These are phyloP conservation scores for Amanita muscaria DNA, from an alignment of 768 basidiomycete genomes.

Conservation along the genomic window DNA sequence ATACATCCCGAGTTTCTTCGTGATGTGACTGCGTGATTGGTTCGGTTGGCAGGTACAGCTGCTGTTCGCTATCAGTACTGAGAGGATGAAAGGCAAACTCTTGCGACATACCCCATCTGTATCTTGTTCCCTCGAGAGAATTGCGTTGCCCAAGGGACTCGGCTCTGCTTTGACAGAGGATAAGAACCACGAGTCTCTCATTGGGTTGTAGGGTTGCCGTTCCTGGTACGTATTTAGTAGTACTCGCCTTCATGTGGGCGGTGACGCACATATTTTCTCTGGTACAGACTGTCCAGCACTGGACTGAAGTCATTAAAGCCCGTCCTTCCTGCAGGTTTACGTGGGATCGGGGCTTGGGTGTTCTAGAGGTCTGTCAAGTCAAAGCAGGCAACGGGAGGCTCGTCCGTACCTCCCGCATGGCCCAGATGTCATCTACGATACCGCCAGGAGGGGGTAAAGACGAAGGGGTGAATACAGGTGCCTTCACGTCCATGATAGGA, in stretches of 20 bases:
- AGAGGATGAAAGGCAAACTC: not conserved
- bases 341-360: not conserved
- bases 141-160: not conserved
- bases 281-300: no score
- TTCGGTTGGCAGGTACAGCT: not conserved
- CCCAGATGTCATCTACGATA: slow-evolving; percentile 25
- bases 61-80: not conserved
- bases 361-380: not conserved
- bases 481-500: slow-evolving; percentile 24
- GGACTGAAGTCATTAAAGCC: no score
- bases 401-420: slow-evolving; percentile 24
- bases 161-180: not conserved
- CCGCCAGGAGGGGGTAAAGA: slow-evolving; percentile 25
- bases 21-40: not conserved
- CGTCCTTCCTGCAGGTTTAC: not conserved
- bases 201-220: no score
- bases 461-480: slow-evolving; percentile 26
- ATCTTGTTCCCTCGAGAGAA: not conserved
- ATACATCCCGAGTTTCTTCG: not conserved
- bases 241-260: no score
- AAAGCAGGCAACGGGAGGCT: no score
- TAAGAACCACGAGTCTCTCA: not conserved
- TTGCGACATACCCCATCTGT: not conserved
- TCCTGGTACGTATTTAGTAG: not conserved
- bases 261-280: no score